Evolutionary conservation across 768 basidiomycete genomes (phyloP), one percentile per base, ranked within the genome.

Genomic region (Chalciporus pseudorubinellus): DNA sequence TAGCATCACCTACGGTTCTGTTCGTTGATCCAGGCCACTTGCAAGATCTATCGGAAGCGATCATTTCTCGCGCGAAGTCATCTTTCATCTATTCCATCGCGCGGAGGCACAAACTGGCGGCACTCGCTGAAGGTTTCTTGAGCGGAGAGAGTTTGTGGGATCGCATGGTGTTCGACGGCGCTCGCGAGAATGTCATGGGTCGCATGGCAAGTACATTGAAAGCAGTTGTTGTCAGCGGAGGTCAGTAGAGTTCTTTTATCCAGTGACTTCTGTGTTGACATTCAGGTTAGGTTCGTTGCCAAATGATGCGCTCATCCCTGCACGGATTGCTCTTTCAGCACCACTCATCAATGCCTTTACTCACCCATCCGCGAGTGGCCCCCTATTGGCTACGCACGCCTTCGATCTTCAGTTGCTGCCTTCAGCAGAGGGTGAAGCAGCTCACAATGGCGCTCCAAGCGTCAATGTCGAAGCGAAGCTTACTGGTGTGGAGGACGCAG

Each of bases 71-170:
- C 56, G 85, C 85, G 2, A 77, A 73, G 54, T 80, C 77, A 3
- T 75, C 73, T 50, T 53, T 84, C 14, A 57, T 87, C 16, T 85
- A 80, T 61, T 66, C 79, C 5, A 65, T 93, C 45, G 89, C 84
- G 2, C 83, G 82, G 77, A 78, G 88, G 28, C 94, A 94, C 69
- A 95, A 95, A 65, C 54, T 83, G 16, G 76, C 84, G 0, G 80
- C 77, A 3, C 68, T 94, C 4, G 63, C 69, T 0, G 87, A 90
- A 50, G 94, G 94, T 5, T 89, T 84, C 57, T 56, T 92, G 36
- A 84, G 81, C 14, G 85, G 85, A 62, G 84, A 87, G 51, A 87
- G 87, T 51, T 65, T 92, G n/a, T 92, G 90, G 87, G 93, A 97
- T 64, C 79, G 85, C 46, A 70, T 86, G 11, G 80, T 92, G 24